Evolutionary conservation across 768 basidiomycete species (phyloP).

Genomic region (Boletellus sp.): DNA sequence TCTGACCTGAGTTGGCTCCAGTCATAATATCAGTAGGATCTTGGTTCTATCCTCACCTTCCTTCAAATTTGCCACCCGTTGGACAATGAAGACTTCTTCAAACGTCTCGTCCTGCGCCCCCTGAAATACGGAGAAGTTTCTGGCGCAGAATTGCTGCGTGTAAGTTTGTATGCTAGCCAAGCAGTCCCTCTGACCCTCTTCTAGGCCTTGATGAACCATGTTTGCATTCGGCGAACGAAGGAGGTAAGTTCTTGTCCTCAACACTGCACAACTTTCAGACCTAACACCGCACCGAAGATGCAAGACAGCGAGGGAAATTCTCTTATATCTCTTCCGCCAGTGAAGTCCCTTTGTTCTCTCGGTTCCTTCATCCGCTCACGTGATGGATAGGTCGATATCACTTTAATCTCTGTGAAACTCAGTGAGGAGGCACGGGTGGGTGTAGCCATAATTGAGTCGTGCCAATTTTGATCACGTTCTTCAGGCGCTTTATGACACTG

Average conservation of each 20-base stretch:
- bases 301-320: conserved; percentile 72
- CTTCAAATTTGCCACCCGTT: conserved; percentile 81
- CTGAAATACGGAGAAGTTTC: conserved; percentile 62
- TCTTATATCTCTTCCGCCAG: conserved; percentile 73
- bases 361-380: conserved; percentile 2
- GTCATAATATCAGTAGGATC: conserved; percentile 50
- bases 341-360: conserved; percentile 21
- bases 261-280: not conserved
- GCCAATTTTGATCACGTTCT: conserved; percentile 3
- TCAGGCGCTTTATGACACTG: conserved; percentile 64
- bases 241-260: conserved; percentile 43
- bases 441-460: not conserved
- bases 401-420: conserved; percentile 65
- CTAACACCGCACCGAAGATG: conserved; percentile 52
- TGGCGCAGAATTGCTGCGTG: conserved; percentile 70
- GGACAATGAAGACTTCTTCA: conserved; percentile 80
- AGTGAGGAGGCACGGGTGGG: conserved; percentile 61
- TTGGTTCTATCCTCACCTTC: conserved; percentile 84
- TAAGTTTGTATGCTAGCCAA: conserved; percentile 29
- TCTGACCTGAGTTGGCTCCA: not conserved
- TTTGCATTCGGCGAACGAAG: conserved; percentile 80
- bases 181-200: conserved; percentile 5
- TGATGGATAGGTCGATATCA: conserved; percentile 65
- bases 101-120: conserved; percentile 73
- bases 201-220: conserved; percentile 72